These are phyloP conservation scores for Solanum bukasovii DNA, from an alignment of 257 asterid genomes.

Conservation along the genomic window DNA sequence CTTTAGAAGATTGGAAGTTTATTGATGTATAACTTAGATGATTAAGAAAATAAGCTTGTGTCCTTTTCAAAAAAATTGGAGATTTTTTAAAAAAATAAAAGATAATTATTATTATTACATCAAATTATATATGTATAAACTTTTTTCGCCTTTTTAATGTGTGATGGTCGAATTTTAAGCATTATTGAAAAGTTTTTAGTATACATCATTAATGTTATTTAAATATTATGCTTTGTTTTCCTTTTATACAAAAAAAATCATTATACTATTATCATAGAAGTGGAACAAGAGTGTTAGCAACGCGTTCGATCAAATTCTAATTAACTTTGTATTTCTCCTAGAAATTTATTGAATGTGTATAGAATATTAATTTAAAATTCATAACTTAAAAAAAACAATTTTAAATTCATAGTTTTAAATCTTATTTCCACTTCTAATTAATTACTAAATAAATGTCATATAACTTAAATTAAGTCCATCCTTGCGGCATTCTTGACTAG, in stretches of 20 bases:
- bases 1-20: not conserved
- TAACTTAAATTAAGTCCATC: not conserved
- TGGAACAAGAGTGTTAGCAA: not conserved
- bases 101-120: not conserved
- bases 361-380: not conserved
- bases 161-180: not conserved
- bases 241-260: not conserved
- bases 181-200: not conserved
- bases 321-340: not conserved
- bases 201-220: not conserved
- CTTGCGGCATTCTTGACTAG: not conserved
- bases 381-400: not conserved
- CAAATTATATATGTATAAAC: not conserved
- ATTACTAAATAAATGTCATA: not conserved
- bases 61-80: not conserved
- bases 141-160: not conserved
- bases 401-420: not conserved
- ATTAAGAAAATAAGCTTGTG: not conserved
- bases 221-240: not conserved
- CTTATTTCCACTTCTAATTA: not conserved
- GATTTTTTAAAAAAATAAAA: not conserved
- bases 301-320: not conserved
- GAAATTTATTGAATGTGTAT: not conserved
- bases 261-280: not conserved
- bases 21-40: not conserved